phyloP scores from a whole-genome alignment of 2,329 filamentous ascomycete species.

The Diaporthe helianthi region DNA sequence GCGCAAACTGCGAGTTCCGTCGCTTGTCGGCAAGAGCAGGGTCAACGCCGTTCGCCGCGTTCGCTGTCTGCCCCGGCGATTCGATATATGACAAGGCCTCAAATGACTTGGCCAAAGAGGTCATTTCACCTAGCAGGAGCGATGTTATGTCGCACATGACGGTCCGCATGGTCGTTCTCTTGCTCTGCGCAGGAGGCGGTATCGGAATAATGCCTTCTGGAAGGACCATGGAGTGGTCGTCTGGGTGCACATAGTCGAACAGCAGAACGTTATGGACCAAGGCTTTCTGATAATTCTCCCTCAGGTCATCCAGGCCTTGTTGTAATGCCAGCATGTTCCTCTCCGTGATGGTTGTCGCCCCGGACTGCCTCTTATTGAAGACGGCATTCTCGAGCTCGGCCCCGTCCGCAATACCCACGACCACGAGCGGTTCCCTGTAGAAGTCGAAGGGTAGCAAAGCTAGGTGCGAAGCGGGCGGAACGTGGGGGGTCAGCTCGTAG shows the following conservation, averaged over 20 bases:
- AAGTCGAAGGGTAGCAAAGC: constrained; percentile 88
- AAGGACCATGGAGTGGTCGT: constrained; percentile 58
- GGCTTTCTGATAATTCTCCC: constrained; percentile 76
- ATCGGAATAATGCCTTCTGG: constrained; percentile 75
- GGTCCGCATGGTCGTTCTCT: constrained; percentile 80
- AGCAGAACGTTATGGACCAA: constrained; percentile 80
- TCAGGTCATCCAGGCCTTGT: constrained; percentile 73
- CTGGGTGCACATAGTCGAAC: constrained; percentile 71
- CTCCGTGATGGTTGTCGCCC: constrained; percentile 59
- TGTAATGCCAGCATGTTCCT: constrained; percentile 65
- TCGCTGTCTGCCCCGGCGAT: constrained; percentile 68
- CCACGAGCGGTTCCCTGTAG: constrained; percentile 81
- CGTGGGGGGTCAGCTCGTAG: constrained; percentile 84
- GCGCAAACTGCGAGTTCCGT: constrained; percentile 63
- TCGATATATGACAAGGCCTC: constrained; percentile 79
- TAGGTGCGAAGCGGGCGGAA: constrained; percentile 80
- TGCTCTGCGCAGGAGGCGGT: constrained; percentile 71
- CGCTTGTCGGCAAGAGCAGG: constrained; percentile 51
- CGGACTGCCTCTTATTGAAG: constrained; percentile 63
- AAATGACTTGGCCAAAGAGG: constrained; percentile 73
- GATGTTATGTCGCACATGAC: constrained; percentile 82
- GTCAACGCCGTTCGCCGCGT: constrained; percentile 51
- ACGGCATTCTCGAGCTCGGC: constrained; percentile 65
- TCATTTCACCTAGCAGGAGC: constrained; percentile 76
- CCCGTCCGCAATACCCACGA: constrained; percentile 87